Evolutionary conservation across 1,284 basidiomycete species (phyloP), one percentile per base, ranked within the genome.

Genomic region (Trametes sp.): DNA sequence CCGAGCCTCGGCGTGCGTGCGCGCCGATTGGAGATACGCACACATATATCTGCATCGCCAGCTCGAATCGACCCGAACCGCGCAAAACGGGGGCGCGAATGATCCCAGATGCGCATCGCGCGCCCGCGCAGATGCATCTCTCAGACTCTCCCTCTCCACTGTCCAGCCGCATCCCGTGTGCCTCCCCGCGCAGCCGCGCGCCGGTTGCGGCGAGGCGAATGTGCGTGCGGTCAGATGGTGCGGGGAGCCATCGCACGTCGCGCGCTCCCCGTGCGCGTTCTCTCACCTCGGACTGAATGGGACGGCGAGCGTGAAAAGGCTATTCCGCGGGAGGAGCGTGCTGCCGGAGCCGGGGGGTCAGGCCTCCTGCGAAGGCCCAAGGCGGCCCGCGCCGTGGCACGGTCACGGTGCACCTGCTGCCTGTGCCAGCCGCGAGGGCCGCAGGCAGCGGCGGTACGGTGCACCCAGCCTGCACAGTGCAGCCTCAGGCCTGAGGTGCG

Each of bases 41-140:
- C 31, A 5, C 31, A 33, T 5, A 11, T 11, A 5, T 11, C 31
- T 11, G 31, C 31, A 33, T 33, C 31, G 31, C 38, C n/a, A 14
- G 16, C 13, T 68, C 64, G 50, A 35, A 51, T 51, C 50, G 45
- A 45, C 24, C 24, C 45, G 50, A 23, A 51, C 31, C 13, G 16
- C 31, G 31, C 33, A 28, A 61, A 62, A 64, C 59, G 61, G 62
- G 64, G 59, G 65, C 54, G 61, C 57, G 62, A 56, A 61, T 66
- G 70, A 71, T 69, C 67, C 64, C 61, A 71, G 67, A 69, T 68
- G 67, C 59, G n/a, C n/a, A n/a, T n/a, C n/a, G n/a, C n/a, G n/a
- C n/a, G 38, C 54, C n/a, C 46, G 55, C 55, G 57, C 62, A 62
- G 64, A 65, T 65, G 46, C 65, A 67, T 67, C 68, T 69, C 35